Evolutionary conservation across 2,329 filamentous ascomycete genomes (phyloP).

Genomic region (Xylariaceae sp.): DNA sequence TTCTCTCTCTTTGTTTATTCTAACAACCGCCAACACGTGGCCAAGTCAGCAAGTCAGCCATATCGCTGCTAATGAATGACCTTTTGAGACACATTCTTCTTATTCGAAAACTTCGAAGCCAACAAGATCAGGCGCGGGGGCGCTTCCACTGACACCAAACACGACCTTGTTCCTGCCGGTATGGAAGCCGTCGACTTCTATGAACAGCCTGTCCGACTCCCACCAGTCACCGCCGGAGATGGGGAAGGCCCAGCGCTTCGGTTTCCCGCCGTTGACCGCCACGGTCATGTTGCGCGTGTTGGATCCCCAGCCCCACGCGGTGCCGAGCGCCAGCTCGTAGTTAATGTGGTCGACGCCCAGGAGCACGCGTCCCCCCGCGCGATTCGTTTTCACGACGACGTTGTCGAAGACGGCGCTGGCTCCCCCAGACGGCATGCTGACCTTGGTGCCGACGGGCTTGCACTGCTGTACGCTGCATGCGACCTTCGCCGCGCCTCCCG

Average conservation of each 20-base stretch:
- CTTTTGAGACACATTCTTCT: not conserved
- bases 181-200: constrained; percentile 42
- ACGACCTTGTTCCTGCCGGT: constrained; percentile 35
- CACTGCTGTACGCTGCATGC: constrained; percentile 34
- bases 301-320: constrained; percentile 38
- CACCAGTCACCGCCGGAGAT: constrained; percentile 47
- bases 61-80: not conserved
- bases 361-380: constrained; percentile 32
- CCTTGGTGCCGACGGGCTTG: constrained; percentile 38
- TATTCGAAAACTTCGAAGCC: constrained; percentile 35
- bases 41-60: not conserved
- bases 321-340: constrained; percentile 42
- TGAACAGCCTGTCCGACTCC: constrained; percentile 40
- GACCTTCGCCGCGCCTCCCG: constrained; percentile 31
- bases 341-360: constrained; percentile 47
- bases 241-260: constrained; percentile 45
- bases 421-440: constrained; percentile 33
- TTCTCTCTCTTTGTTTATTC: too few relatives aligned
- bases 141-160: constrained; percentile 27
- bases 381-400: constrained; percentile 27
- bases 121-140: constrained; percentile 38
- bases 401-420: constrained; percentile 34
- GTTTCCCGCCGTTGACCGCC: constrained; percentile 37
- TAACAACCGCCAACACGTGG: constrained; percentile 8
- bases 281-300: constrained; percentile 48